phyloP scores from a whole-genome alignment of 2,329 filamentous ascomycete genomes.

The Neurospora crassa region DNA sequence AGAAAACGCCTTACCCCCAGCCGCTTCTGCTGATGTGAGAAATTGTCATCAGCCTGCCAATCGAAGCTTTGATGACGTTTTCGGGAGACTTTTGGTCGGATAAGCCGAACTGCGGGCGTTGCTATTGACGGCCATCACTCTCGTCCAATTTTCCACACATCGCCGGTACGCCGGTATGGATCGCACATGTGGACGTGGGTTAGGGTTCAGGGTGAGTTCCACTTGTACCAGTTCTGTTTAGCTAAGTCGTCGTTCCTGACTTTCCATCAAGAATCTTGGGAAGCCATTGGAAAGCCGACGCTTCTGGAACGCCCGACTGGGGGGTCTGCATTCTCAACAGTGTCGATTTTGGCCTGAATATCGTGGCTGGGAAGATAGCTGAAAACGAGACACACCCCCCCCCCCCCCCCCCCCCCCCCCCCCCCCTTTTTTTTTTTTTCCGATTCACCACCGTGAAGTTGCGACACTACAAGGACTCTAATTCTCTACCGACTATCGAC shows the following conservation, averaged over 20 bases:
- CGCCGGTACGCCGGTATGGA: neutral
- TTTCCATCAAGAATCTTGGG: neutral
- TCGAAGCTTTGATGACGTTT: neutral
- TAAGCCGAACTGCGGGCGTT: neutral
- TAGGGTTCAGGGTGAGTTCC: neutral
- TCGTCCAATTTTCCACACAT: neutral
- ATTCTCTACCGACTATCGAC: neutral
- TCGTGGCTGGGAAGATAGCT: neutral
- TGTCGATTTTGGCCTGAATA: neutral
- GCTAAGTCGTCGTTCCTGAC: neutral
- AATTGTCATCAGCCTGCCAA: neutral
- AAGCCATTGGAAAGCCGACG: neutral
- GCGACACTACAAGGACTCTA: neutral
- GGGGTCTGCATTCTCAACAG: neutral
- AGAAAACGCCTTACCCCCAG: neutral
- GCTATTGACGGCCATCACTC: neutral
- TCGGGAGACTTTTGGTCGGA: neutral
- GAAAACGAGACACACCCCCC: neutral
- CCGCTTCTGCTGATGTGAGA: neutral
- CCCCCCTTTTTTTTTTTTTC: neutral
- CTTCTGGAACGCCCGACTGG: neutral
- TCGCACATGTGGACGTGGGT: neutral
- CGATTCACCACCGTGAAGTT: neutral
- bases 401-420: too few species aligned
- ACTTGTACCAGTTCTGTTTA: neutral